Percentiles rank a stretch among this genome's conserved stretches.
Conservation (phyloP, 2,329 filamentous ascomycete species). For the Aspergillus terreus region DNA sequence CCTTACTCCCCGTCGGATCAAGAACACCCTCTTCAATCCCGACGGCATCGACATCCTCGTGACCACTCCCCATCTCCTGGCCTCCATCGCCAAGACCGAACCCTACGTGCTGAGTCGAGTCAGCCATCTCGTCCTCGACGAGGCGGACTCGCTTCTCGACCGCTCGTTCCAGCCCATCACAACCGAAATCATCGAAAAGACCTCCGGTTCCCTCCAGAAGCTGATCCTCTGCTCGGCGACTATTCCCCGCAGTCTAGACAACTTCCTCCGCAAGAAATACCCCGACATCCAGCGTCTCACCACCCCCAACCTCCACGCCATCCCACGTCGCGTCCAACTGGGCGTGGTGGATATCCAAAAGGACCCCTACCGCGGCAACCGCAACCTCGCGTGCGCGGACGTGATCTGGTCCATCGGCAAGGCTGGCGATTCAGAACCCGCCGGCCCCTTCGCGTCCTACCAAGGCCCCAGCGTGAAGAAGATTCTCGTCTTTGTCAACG, state of each 20-base stretch:
- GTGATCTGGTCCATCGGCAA: slow-evolving; percentile 91
- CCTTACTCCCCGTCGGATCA: slow-evolving; percentile 72
- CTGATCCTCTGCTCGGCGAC: slow-evolving; percentile 93
- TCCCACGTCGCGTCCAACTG: slow-evolving; percentile 89
- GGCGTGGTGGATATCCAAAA: slow-evolving; percentile 88
- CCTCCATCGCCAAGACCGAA: slow-evolving; percentile 82
- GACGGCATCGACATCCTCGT: slow-evolving; percentile 81
- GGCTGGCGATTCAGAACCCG: slow-evolving; percentile 53
- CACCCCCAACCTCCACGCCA: slow-evolving; percentile 93
- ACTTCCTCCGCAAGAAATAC: slow-evolving; percentile 74
- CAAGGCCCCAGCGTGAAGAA: slow-evolving; percentile 65
- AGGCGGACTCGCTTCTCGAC: slow-evolving; percentile 94
- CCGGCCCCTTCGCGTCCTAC: slow-evolving; percentile 30
- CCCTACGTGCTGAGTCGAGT: slow-evolving; percentile 92
- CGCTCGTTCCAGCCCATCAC: slow-evolving; percentile 86
- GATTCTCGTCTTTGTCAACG: slow-evolving; percentile 94
- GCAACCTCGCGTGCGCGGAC: slow-evolving; percentile 88
- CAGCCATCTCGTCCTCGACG: slow-evolving; percentile 82
- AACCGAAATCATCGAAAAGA: slow-evolving; percentile 74
- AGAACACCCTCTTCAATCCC: slow-evolving; percentile 76
- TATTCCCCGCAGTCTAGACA: slow-evolving; percentile 85
- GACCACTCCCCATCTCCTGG: slow-evolving; percentile 82
- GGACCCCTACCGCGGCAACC: slow-evolving; percentile 91
- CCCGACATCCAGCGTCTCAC: slow-evolving; percentile 81
- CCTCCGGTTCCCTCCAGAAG: slow-evolving; percentile 76